Percentiles rank a stretch among this genome's conserved stretches.
These are phyloP conservation scores for Aspergillus sp. DNA, from an alignment of 2,329 filamentous ascomycete species.

Conservation along the genomic window DNA sequence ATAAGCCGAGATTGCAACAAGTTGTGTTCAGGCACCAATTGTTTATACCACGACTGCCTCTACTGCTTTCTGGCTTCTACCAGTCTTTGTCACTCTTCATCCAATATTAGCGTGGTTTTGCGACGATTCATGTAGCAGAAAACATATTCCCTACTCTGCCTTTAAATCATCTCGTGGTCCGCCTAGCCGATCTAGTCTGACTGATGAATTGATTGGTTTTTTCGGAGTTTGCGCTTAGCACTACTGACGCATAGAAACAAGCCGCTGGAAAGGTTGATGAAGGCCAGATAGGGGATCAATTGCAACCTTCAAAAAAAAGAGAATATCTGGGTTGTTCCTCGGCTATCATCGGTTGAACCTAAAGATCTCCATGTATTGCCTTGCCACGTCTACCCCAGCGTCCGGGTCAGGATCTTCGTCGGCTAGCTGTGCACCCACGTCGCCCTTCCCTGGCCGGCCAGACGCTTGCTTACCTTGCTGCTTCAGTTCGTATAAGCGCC, in stretches of 20 bases:
- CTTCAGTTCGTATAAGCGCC: conserved; percentile 30
- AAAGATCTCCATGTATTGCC: conserved; percentile 52
- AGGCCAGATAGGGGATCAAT: not conserved
- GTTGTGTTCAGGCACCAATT: not conserved
- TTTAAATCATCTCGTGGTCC: not conserved
- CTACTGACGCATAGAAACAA: not conserved
- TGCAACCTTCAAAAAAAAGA: too few relatives aligned
- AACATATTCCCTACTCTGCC: not conserved
- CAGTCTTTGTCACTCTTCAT: not conserved
- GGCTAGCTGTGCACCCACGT: conserved; percentile 18
- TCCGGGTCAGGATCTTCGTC: conserved; percentile 40
- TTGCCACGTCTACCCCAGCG: conserved; percentile 46
- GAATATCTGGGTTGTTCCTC: too few relatives aligned
- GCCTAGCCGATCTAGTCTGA: not conserved
- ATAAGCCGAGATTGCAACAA: not conserved
- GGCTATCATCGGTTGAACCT: conserved; percentile 43
- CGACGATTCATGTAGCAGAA: not conserved
- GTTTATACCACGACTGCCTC: conserved; percentile 3
- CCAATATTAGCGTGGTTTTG: not conserved
- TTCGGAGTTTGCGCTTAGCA: not conserved
- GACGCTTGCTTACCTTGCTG: conserved; percentile 19
- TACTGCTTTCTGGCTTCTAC: conserved; percentile 1
- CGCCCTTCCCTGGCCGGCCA: conserved; percentile 15
- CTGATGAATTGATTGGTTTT: not conserved
- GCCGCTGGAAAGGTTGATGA: too few relatives aligned